These are phyloP conservation scores for Coelastrella sp. DNA, from an alignment of 139 green algal genomes.

Conservation along the genomic window DNA sequence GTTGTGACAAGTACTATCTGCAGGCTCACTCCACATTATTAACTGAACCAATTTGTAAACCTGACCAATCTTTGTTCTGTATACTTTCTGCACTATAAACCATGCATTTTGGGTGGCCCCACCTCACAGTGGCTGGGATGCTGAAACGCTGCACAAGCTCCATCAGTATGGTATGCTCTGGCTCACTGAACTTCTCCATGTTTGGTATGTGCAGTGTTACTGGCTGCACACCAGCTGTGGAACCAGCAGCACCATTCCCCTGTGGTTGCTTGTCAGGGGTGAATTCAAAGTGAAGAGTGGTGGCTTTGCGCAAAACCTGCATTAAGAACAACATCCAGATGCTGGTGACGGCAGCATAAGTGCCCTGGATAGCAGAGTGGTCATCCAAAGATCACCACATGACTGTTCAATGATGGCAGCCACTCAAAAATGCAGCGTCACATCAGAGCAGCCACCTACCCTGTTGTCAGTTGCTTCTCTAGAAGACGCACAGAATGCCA, in stretches of 20 bases:
- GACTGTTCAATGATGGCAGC: too few species aligned
- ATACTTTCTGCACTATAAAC: too few species aligned
- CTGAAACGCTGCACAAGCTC: conserved; percentile 73
- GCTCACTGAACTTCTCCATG: conserved; percentile 58
- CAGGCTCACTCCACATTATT: too few species aligned
- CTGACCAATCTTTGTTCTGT: too few species aligned
- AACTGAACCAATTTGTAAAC: too few species aligned
- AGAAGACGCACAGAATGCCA: conserved; percentile 60
- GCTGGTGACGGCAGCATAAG: too few species aligned
- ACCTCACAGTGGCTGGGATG: conserved; percentile 77
- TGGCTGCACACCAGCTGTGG: background rate
- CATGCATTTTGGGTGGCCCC: background rate
- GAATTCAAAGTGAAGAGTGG: conserved; percentile 83
- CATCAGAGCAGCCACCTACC: background rate
- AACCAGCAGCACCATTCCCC: conserved; percentile 6
- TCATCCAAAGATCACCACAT: too few species aligned
- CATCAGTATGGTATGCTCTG: conserved; percentile 70
- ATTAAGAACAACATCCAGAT: too few species aligned
- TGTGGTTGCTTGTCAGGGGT: conserved; percentile 51
- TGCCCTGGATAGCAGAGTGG: too few species aligned
- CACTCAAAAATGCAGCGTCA: too few species aligned
- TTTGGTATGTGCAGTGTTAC: conserved; percentile 60
- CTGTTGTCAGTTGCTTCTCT: background rate
- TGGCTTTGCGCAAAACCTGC: conserved; percentile 52
- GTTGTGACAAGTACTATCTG: too few species aligned